Evolutionary conservation across 2,329 filamentous ascomycete species (phyloP), one percentile per base, ranked within the genome.

Genomic region (Monilinia vaccinii-corymbosi): DNA sequence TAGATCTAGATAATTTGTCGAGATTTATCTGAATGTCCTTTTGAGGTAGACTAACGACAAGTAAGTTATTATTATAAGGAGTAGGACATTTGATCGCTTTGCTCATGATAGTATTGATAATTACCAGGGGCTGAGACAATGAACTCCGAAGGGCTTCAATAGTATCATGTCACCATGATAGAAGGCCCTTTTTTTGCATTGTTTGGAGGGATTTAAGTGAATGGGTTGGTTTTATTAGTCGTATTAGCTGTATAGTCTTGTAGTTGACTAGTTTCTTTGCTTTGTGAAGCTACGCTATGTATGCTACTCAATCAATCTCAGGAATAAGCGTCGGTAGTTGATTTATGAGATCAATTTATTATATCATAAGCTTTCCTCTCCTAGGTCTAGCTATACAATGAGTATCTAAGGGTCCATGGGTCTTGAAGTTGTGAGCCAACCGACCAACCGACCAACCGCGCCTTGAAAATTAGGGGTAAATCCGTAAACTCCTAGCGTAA

Each of bases 91-190:
- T 36, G 44, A 56, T 9, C 38, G 7, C 11, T 52, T 45, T 36
- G 28, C n/a, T 36, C 4, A 21, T 32, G 28, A 44, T 25, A 53
- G 28, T 40, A 60, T 46, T 23, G 47, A 42, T 58, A 52, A 42
- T n/a, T 21, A 11, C 9, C n/a, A 34, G 57, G 57, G 49, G 49
- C 57, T 60, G 57, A 60, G 57, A 60, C 49, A 60, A 55, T 47
- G 46, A n/a, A 55, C 23, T 47, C 57, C 32, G 57, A 42, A 45
- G 45, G 46, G 25, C 36, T 59, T 59, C 36, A 52, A 60, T 55
- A 8, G 57, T 47, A 9, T 18, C 6, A 60, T 55, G 57, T 55
- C 49, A 47, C 48, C 21, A 46, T 40, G 23, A 60, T 46, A 52
- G 49, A 60, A 46, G 49, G 57, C 32, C 57, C 42, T 60, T 59